Evolutionary conservation across 1,139 yeast species (phyloP), one percentile per base, ranked within the genome.

Genomic region (Sugiyamaella pinicola): DNA sequence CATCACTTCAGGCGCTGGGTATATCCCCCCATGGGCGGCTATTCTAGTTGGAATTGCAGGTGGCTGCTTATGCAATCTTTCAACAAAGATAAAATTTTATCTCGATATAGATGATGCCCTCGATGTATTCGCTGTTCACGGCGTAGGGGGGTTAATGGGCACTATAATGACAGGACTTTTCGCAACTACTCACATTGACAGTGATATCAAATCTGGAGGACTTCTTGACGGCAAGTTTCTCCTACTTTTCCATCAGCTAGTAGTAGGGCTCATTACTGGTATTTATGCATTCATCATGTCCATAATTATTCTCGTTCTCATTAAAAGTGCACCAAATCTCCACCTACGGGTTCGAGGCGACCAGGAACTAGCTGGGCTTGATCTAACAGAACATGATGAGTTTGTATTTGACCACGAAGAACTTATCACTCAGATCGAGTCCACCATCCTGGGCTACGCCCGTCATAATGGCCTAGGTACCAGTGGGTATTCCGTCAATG

Each of bases 361-460:
- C 9, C 69, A 67, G 2, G 84, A 81, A 61, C 54, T 76, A n/a
- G 59, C 70, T 28, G 85, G 85, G 1, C 65, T 79, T 1, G 85
- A 81, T 61, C 60, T 70, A 33, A 74, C 74, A 51, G 83, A 80
- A 62, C 79, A 79, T 58, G 81, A 82, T n/a, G 85, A 81, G 62
- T 72, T 70, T 55, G 73, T 76, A 53, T 71, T 69, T 70, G 80
- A 78, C 63, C 77, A 73, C 56, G 37, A 40, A 7, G 57, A 55
- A 15, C 38, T 53, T 12, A 19, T 47, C 10, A 12, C 39, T 19
- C 45, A 51, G 9, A 38, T 51, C 12, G 54, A 47, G 31, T 13
- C 26, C n/a, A 40, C 18, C 10, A n/a, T 47, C n/a, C 17, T 46
- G 8, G 46, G 46, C 2, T 34, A 45, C 34, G 31, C 21, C 4